These are phyloP conservation scores for Trichosporon coremiiforme DNA, from an alignment of 1,284 basidiomycete species.

Conservation along the genomic window DNA sequence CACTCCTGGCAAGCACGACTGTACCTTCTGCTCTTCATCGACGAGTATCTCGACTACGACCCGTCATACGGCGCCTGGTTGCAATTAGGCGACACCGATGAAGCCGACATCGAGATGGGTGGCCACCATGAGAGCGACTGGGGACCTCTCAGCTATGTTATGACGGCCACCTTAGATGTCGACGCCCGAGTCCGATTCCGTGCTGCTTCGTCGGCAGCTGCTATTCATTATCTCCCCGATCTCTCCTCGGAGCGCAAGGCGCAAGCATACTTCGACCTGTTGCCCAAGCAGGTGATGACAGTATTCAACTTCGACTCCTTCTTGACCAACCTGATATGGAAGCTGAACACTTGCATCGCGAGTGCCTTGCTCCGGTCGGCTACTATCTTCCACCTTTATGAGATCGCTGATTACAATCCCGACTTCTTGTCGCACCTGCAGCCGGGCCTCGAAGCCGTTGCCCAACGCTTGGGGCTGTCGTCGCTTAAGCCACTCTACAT, in stretches of 20 bases:
- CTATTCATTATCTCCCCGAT: slow-evolving; percentile 38
- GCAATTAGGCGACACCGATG: slow-evolving; percentile 32
- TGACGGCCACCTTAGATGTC: slow-evolving; percentile 66
- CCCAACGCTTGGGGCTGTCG: slow-evolving; percentile 69
- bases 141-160: slow-evolving; percentile 54
- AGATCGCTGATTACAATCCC: slow-evolving; percentile 62
- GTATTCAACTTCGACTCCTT: slow-evolving; percentile 63
- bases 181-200: slow-evolving; percentile 88
- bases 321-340: slow-evolving; percentile 73
- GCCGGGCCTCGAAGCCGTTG: slow-evolving; percentile 66
- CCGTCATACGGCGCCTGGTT: slow-evolving; percentile 54
- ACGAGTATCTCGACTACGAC: slow-evolving; percentile 66
- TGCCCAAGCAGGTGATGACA: slow-evolving; percentile 32
- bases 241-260: slow-evolving; percentile 33
- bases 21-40: slow-evolving; percentile 66
- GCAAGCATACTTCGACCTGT: slow-evolving; percentile 35
- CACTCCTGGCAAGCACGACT: slow-evolving; percentile 72
- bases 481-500: slow-evolving; percentile 71
- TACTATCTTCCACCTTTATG: slow-evolving; percentile 83
- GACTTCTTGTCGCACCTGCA: slow-evolving; percentile 64
- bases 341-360: slow-evolving; percentile 81
- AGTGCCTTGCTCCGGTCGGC: slow-evolving; percentile 79
- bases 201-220: slow-evolving; percentile 66
- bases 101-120: slow-evolving; percentile 38
- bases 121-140: slow-evolving; percentile 20